phyloP scores from a whole-genome alignment of 192 early-diverging fungal genomes.

The Gaertneriomyces sp. region DNA sequence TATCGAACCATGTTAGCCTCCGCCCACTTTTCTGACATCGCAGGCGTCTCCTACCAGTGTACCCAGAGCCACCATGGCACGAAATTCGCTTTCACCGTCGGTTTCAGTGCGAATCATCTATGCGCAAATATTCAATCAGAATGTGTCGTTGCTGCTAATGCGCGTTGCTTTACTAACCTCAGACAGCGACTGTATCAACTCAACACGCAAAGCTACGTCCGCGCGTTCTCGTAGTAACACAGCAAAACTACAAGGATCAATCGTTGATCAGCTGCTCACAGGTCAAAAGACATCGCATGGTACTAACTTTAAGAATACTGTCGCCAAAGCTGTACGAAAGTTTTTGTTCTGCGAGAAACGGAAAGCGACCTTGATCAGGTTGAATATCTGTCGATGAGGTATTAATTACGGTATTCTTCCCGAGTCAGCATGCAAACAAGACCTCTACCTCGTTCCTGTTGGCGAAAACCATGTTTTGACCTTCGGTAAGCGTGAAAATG shows the following conservation, averaged over 20 bases:
- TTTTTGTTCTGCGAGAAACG: constrained; percentile 35
- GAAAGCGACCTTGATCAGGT: constrained; percentile 21
- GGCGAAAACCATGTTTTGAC: constrained; percentile 37
- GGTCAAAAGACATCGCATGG: neutral
- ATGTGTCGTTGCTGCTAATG: neutral
- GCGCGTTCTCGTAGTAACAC: constrained; percentile 44
- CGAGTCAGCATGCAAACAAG: neutral
- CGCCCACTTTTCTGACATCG: neutral
- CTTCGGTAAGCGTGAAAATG: constrained; percentile 56
- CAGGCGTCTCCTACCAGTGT: constrained; percentile 47
- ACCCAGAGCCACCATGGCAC: constrained; percentile 58
- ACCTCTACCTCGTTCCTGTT: constrained; percentile 26
- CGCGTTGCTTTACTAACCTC: constrained; percentile 31
- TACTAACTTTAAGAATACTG: constrained; percentile 44
- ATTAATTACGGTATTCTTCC: neutral
- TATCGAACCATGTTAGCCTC: neutral
- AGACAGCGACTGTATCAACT: constrained; percentile 44
- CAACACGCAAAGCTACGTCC: constrained; percentile 46
- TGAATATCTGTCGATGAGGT: constrained; percentile 24
- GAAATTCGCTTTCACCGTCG: constrained; percentile 60
- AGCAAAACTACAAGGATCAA: constrained; percentile 40
- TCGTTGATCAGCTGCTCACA: neutral
- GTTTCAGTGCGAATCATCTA: constrained; percentile 53
- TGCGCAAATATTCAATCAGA: neutral
- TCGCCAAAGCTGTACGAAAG: constrained; percentile 38